phyloP scores from a whole-genome alignment of 345 rosid species.

The Excoecaria cochinchinensis region DNA sequence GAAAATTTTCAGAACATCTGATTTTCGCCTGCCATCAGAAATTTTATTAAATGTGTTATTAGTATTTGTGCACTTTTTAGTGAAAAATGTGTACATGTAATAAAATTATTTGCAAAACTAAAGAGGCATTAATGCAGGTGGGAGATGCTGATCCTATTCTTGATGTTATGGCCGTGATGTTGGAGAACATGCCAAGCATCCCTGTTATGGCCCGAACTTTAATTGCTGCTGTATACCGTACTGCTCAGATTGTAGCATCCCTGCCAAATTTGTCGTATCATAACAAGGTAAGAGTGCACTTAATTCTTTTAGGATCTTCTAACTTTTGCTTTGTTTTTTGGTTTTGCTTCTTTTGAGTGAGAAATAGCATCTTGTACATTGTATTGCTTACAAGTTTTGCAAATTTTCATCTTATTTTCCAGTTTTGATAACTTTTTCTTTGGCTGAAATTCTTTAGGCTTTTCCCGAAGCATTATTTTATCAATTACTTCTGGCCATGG shows the following conservation, averaged over 20 bases:
- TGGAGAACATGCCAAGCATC: conserved; percentile 72
- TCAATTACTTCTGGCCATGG: conserved; percentile 68
- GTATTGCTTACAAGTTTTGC: neutral
- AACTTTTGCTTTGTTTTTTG: neutral
- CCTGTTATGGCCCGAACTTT: conserved; percentile 63
- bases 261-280: conserved; percentile 63
- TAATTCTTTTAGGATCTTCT: neutral
- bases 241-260: conserved; percentile 70
- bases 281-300: conserved; percentile 48
- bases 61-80: neutral
- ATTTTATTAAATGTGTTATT: neutral
- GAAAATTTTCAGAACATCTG: neutral
- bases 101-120: conserved; percentile 15
- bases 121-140: conserved; percentile 40
- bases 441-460: conserved; percentile 38
- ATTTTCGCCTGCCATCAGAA: neutral
- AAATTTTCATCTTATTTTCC: conserved; percentile 4
- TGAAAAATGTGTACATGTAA: neutral
- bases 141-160: conserved; percentile 86
- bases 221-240: conserved; percentile 56
- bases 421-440: neutral
- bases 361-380: neutral
- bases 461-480: conserved; percentile 72
- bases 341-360: neutral
- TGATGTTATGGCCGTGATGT: conserved; percentile 78